phyloP scores from a whole-genome alignment of 306 rosid species.

The Castanea mollissima region DNA sequence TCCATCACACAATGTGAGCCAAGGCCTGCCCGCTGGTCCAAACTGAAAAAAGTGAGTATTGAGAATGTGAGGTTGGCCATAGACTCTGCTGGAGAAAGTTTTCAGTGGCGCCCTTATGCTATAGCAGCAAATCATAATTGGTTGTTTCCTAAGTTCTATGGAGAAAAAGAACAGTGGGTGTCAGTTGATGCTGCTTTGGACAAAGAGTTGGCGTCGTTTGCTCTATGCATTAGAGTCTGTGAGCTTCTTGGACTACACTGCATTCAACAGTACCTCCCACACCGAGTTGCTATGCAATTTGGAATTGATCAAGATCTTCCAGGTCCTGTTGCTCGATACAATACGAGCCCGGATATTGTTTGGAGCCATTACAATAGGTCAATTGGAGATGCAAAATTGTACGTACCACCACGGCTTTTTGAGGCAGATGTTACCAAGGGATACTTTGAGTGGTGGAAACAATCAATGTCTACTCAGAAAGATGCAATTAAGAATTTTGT shows the following conservation, averaged over 20 bases:
- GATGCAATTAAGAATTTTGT: neutral
- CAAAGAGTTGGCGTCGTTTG: slow-evolving; percentile 25
- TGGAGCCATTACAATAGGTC: slow-evolving; percentile 9
- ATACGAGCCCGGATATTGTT: neutral
- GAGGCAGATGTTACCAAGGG: slow-evolving; percentile 28
- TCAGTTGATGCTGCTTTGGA: slow-evolving; percentile 7
- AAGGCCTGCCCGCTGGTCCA: slow-evolving; percentile 25
- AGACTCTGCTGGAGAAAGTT: slow-evolving; percentile 19
- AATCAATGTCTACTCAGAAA: neutral
- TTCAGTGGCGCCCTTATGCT: slow-evolving; percentile 49
- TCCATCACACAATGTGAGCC: neutral
- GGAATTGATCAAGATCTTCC: slow-evolving; percentile 67
- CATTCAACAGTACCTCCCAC: slow-evolving; percentile 40
- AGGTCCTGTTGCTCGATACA: slow-evolving; percentile 1
- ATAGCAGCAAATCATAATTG: slow-evolving; percentile 1
- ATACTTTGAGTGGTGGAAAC: slow-evolving; percentile 5
- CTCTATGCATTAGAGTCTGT: slow-evolving; percentile 33
- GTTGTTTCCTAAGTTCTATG: slow-evolving; percentile 6
- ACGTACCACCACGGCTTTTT: slow-evolving; percentile 9
- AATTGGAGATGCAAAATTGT: neutral
- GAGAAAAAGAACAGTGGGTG: slow-evolving; percentile 7
- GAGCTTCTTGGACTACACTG: slow-evolving; percentile 37
- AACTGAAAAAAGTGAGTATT: neutral
- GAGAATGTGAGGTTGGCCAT: slow-evolving; percentile 9
- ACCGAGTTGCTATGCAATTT: slow-evolving; percentile 62